phyloP scores from a whole-genome alignment of 2,329 filamentous ascomycete genomes.

The Stromatinia cepivora region DNA sequence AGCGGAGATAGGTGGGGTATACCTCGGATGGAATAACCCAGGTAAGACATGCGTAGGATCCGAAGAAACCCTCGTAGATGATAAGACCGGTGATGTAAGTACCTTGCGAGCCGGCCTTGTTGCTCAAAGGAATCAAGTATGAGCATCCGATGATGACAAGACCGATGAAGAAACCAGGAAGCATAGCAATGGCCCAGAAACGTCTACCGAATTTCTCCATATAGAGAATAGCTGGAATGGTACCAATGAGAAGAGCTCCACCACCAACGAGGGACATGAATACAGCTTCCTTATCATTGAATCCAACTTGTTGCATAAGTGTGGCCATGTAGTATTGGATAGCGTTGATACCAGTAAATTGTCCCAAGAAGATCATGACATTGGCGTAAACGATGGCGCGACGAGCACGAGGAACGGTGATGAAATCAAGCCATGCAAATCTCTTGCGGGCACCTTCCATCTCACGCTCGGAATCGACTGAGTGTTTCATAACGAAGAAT shows the following conservation, averaged over 20 bases:
- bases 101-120: conserved; percentile 53
- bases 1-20: conserved; percentile 70
- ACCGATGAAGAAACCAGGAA: conserved; percentile 71
- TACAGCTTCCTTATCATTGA: conserved; percentile 59
- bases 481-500: conserved; percentile 70
- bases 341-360: conserved; percentile 69
- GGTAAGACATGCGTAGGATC: conserved; percentile 63
- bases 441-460: conserved; percentile 54
- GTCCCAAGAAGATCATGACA: conserved; percentile 68
- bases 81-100: conserved; percentile 68
- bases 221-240: conserved; percentile 65
- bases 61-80: conserved; percentile 69
- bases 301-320: conserved; percentile 68
- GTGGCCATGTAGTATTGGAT: conserved; percentile 73
- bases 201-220: conserved; percentile 73
- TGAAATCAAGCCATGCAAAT: conserved; percentile 72
- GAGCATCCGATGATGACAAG: conserved; percentile 64
- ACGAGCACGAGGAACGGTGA: conserved; percentile 67
- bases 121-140: conserved; percentile 56
- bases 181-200: conserved; percentile 73
- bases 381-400: conserved; percentile 67
- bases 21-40: conserved; percentile 69
- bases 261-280: conserved; percentile 77
- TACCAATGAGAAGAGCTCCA: conserved; percentile 64
- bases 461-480: conserved; percentile 46